These are phyloP conservation scores for Thielaviopsis cerberus DNA, from an alignment of 2,329 filamentous ascomycete species.

Conservation along the genomic window DNA sequence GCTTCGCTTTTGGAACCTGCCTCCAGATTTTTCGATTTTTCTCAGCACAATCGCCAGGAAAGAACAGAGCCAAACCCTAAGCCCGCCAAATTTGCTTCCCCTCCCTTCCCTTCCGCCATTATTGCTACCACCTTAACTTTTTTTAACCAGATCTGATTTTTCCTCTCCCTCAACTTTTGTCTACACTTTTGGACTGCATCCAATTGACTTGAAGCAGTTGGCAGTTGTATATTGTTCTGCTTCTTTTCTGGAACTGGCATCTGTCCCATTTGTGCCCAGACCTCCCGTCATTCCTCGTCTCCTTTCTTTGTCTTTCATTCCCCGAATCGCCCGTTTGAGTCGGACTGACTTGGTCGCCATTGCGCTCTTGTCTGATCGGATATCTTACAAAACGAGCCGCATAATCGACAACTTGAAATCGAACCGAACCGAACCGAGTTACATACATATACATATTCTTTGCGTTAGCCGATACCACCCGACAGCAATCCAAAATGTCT, in stretches of 20 bases:
- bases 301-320: not conserved
- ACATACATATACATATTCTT: not conserved
- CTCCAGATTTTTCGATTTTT: not conserved
- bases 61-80: not conserved
- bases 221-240: not conserved
- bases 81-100: not conserved
- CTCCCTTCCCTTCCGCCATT: not conserved
- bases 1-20: not conserved
- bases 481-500: slow-evolving; percentile 17
- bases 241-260: not conserved
- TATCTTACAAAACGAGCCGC: not conserved
- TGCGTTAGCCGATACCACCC: not conserved
- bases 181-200: not conserved
- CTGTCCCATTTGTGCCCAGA: not conserved
- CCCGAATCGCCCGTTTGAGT: not conserved
- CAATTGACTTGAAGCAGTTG: not conserved
- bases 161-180: not conserved
- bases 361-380: not conserved
- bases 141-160: not conserved
- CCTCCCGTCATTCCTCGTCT: not conserved
- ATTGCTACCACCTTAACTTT: not conserved
- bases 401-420: not conserved
- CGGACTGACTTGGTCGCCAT: not conserved
- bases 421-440: not conserved
- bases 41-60: not conserved